Evolutionary conservation across 306 rosid species (phyloP).

Genomic region (Albizia julibrissin): DNA sequence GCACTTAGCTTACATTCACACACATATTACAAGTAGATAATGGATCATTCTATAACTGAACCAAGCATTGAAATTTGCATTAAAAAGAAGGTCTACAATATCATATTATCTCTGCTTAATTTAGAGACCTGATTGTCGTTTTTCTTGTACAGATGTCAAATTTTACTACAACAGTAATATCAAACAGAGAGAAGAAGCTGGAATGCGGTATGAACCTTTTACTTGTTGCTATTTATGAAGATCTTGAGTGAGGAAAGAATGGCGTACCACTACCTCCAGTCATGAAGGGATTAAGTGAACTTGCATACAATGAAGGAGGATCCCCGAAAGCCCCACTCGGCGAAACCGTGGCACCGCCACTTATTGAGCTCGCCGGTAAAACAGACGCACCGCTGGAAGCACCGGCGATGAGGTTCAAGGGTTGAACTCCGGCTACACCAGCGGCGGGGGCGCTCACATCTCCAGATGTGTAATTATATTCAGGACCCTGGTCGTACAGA

Average conservation of each 20-base stretch:
- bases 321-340: conserved; percentile 48
- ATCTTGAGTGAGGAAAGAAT: conserved; percentile 93
- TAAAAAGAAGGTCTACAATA: conserved; percentile 24
- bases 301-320: conserved; percentile 64
- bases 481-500: conserved; percentile 82
- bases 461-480: conserved; percentile 48
- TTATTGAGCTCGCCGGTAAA: background rate
- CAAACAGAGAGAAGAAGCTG: conserved; percentile 36
- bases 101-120: background rate
- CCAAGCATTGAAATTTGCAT: conserved; percentile 39
- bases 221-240: conserved; percentile 45
- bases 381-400: conserved; percentile 8
- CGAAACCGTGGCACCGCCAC: conserved; percentile 35
- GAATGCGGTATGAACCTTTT: conserved; percentile 6
- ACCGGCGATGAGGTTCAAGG: conserved; percentile 53
- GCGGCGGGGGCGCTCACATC: conserved; percentile 54
- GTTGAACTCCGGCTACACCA: conserved; percentile 49
- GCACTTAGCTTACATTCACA: background rate
- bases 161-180: conserved; percentile 35
- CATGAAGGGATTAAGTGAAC: conserved; percentile 70
- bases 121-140: conserved; percentile 24
- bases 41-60: conserved; percentile 27
- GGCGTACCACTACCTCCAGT: conserved; percentile 88
- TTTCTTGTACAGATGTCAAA: conserved; percentile 38
- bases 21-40: conserved; percentile 29